Conservation (phyloP, 441 rosid species). For the Populus trichocarpa region DNA sequence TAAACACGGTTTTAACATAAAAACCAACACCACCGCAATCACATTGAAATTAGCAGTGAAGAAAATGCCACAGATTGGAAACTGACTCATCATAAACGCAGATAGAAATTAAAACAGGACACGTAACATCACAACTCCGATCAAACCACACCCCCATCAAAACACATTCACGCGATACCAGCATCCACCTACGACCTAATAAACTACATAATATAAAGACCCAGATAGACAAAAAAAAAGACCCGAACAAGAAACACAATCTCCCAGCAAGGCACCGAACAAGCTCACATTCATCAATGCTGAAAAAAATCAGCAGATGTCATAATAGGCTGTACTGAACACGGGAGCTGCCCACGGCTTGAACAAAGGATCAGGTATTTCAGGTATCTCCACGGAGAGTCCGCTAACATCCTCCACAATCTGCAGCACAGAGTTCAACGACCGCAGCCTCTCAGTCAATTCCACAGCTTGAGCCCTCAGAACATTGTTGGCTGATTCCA, state of each 20-base stretch:
- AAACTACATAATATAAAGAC: background rate
- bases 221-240: background rate
- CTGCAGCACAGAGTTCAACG: constrained; percentile 68
- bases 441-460: constrained; percentile 58
- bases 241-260: background rate
- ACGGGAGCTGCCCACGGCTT: constrained; percentile 67
- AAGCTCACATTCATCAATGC: constrained; percentile 18
- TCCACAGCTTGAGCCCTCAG: constrained; percentile 64
- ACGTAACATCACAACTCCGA: background rate
- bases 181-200: background rate
- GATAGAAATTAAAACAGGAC: background rate
- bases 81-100: background rate
- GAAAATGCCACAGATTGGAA: background rate
- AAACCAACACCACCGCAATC: background rate
- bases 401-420: constrained; percentile 58
- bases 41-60: background rate
- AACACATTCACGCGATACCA: background rate
- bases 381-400: constrained; percentile 54
- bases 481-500: constrained; percentile 61
- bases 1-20: too few species aligned
- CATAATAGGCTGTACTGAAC: constrained; percentile 48
- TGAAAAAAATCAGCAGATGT: constrained; percentile 54
- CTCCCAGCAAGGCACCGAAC: background rate
- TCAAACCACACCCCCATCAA: background rate
- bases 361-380: constrained; percentile 51